Evolutionary conservation across 768 basidiomycete genomes (phyloP), one percentile per base, ranked within the genome.

Genomic region (Tricholoma hemisulphureum): DNA sequence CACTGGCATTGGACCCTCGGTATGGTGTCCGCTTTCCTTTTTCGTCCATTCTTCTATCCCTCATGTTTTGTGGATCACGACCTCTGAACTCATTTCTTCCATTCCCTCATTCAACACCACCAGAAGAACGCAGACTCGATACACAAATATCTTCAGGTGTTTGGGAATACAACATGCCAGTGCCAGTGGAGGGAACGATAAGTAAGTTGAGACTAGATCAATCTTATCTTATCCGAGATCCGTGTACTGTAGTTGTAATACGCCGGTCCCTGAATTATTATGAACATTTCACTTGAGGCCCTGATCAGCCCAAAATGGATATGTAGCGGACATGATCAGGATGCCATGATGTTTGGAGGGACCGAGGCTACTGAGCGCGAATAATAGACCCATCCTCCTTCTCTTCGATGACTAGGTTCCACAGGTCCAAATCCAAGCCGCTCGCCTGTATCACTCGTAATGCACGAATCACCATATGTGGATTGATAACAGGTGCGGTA

Each of bases 381-480:
- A 46, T 55, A 37, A 51, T 18, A 53, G 4, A 18, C 29, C 28
- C 37, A 31, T 28, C 52, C 37, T 56, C 58, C 24, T 61, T 60
- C 41, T 69, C 65, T 45, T 69, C 67, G 31, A 76, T 72, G 0
- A 65, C 74, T 24, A 31, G 41, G 46, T 75, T 75, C 81, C 83
- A 86, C 34, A 78, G 51, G 20, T 64, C 62, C 55, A 83, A 65
- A 59, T 80, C 78, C 61, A 88, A 69, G 59, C 83, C 83, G 26
- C 69, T 68, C 23, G 76, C 73, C 6, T 76, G 75, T 13, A 77
- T 73, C 14, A 84, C 73, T 28, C 85, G 66, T 37, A 87, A 69
- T 5, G 85, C 87, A 16, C 79, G 80, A 55, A 89, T 58, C 2
- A 87, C 76, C 20, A 86, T 60, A 23, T 65, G 68, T 7, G 76